These are phyloP conservation scores for Aspergillus eucalypticola DNA, from an alignment of 2,329 filamentous ascomycete species.

Conservation along the genomic window DNA sequence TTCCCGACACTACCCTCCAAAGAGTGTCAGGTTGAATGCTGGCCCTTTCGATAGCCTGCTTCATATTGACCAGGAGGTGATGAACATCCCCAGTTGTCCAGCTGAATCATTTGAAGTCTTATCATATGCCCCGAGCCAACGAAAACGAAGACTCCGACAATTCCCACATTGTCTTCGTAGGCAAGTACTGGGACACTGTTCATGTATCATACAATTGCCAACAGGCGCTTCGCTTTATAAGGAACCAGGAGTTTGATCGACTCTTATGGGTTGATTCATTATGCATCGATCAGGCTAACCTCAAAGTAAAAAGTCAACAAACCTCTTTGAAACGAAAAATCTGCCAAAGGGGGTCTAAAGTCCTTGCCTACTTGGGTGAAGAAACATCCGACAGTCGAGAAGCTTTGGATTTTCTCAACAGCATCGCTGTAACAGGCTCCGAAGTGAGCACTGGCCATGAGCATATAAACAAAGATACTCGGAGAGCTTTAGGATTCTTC, in stretches of 20 bases:
- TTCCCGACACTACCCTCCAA: constrained; percentile 3
- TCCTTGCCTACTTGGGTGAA: constrained; percentile 7
- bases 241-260: not conserved
- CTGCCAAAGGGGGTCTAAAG: constrained; percentile 1
- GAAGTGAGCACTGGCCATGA: not conserved
- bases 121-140: not conserved
- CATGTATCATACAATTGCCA: not conserved
- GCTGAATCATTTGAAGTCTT: not conserved
- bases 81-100: not conserved
- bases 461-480: not conserved
- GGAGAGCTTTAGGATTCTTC: not conserved
- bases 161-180: constrained; percentile 4
- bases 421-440: not conserved
- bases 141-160: not conserved
- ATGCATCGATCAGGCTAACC: not conserved
- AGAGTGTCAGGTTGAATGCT: not conserved
- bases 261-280: constrained; percentile 6
- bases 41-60: not conserved
- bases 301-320: not conserved
- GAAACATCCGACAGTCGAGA: not conserved
- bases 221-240: not conserved
- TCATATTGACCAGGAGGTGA: not conserved
- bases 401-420: not conserved
- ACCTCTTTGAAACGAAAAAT: not conserved
- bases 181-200: constrained; percentile 5